Base-by-base conservation (phyloP, 345 rosid species). In the Sonneratia caseolaris region DNA sequence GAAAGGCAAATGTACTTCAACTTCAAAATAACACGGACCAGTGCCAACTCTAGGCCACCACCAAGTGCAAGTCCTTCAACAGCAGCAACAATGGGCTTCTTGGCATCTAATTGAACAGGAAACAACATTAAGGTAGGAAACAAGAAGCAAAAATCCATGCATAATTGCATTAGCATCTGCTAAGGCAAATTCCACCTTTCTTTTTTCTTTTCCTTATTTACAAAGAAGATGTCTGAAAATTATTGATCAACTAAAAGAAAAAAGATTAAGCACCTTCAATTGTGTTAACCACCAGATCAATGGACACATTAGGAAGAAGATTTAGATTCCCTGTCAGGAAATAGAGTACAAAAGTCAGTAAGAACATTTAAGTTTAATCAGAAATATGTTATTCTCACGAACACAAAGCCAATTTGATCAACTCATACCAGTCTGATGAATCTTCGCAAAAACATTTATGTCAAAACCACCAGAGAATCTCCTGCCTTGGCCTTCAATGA, bases 41-140 rank as follows among this genome's bases (percentile, higher is more conserved):
- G 65, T 51, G 96, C 91, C 68, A 94, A 68, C 77, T 94, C 98
- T 70, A 94, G 82, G 79, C 98, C 98, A 82, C 98, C 98, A 76
- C 98, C 98, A 73, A 94, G 93, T 65, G 98, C 98, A 77, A 94
- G 76, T 76, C 98, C 97, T 85, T 90, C 92, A 43, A 94, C 89
- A 64, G 98, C 98, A 71, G 98, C 97, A 81, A 94, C 97, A 78
- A 91, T 65, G 47, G 98, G 98, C 87, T 91, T 94, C 86, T 84
- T 87, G 76, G 89, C 87, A 82, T 88, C 97, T 94, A 69, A 36
- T 7, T 47, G 67, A 62, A 3, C 75, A 78, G 55, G 70, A n/a
- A 68, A 80, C 71, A 66, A 76, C 49, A 42, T 67, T 18, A 66
- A 11, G 69, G 21, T 38, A 8, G 15, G 69, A 11, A 67, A 38